Base-by-base conservation (phyloP, 495 filamentous ascomycete species). In the Lineolata rhizophorae region DNA sequence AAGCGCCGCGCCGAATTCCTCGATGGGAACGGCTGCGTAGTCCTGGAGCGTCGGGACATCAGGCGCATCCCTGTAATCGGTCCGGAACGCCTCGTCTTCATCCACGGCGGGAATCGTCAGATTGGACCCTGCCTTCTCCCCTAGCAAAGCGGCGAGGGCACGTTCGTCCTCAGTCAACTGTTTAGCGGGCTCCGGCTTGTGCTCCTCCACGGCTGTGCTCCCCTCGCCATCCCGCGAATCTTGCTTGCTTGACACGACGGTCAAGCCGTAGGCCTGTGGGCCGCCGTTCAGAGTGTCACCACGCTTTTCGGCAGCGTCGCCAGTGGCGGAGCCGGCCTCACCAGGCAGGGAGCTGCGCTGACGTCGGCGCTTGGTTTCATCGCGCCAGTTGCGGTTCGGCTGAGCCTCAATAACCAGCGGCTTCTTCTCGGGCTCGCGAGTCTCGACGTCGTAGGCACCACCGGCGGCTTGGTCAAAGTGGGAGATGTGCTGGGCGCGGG, bases 1-100 rank as follows among this genome's bases (percentile, higher is more conserved):
- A 31, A 95, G 53, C 2, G 79, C 80, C 15, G 78, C 72, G 20
- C 85, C 87, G 43, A 95, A 99, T 36, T 91, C 80, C 37, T 94
- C 87, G 21, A 95, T 80, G 0, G 90, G 85, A 8, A 92, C 66
- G 3, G 72, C 68, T 18, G 67, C 72, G 52, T 99, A 99, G 42
- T 85, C 80, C 28, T 81, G 80, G 15, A 87, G 55, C 0, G 66
- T 73, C 2, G 82, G 71, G 11, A 68, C 53, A 15, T 81, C 74
- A 0, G 83, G 82, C 0, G 80, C 70, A n/a, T 64, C 60, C 2
- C 62, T 58, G 25, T 83, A 60, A 44, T 77, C 73, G 6, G 58
- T 53, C 18, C 63, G 57, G 48, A 82, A 90, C 1, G 68, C 70
- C 16, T 70, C 67, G 24, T 72, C 60, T 45, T 91, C 83, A 14